Evolutionary conservation across 176 grass and related monocot genomes (phyloP), one percentile per base, ranked within the genome.

Genomic region (Rhynchospora tenuis): DNA sequence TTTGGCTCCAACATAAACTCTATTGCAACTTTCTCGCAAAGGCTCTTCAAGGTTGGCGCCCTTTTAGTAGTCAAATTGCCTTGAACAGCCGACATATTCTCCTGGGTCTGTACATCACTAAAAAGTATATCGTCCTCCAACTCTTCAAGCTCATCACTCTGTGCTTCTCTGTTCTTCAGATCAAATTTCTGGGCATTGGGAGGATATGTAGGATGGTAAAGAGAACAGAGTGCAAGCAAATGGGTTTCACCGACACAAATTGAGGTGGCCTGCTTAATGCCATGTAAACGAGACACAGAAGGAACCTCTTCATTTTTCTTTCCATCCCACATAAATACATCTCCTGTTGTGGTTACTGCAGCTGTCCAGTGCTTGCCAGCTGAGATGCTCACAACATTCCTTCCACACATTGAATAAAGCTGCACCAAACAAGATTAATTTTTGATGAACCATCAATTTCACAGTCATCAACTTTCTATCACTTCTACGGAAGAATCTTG

Each of bases 191-290:
- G 81, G 43, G 87, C 73, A 88, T 86, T 95, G 64, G 86, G 59
- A 4, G 89, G 88, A 85, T 96, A 99, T 54, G 65, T 80, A 74
- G 97, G 93, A 83, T 96, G 93, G 83, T 96, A 96, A 82, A 96
- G 86, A 71, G 91, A 88, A 92, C 89, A 99, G 71, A 93, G 81
- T 56, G 91, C 86, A 63, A 99, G 86, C 88, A 96, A 86, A 74
- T 99, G 97, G 76, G 97, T 99, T 89, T 99, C 97, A 84, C 97
- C 97, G 89, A 92, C 89, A 92, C 97, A 99, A 84, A 99, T 90
- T 81, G 91, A 96, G 5, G 91, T 92, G 67, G 93, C 91, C 74
- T 91, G 80, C 83, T 99, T 99, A 89, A 94, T 81, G 87, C 93
- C 91, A 82, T 96, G 78, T 27, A 99, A 89, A 43, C 97, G 93